Conservation (phyloP, 1,284 basidiomycete species). For the Rhodotorula sp. region DNA sequence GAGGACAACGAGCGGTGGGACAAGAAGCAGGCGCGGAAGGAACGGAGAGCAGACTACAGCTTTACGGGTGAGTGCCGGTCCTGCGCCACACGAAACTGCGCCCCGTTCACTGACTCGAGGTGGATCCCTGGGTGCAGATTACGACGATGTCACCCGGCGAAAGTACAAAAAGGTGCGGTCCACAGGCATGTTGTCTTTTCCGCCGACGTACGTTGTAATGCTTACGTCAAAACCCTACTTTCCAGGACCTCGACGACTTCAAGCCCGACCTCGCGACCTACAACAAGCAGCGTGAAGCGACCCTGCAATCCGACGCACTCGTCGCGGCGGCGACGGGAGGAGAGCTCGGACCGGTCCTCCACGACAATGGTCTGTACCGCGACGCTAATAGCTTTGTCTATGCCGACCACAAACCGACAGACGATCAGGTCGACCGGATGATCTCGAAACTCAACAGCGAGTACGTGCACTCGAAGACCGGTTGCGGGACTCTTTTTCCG, state of each 20-base stretch:
- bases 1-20: constrained; percentile 95
- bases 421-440: constrained; percentile 91
- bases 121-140: constrained; percentile 59
- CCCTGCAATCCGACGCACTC: constrained; percentile 17
- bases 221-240: too few relatives aligned
- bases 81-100: too few relatives aligned
- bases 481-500: too few relatives aligned
- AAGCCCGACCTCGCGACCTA: constrained; percentile 84
- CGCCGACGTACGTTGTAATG: too few relatives aligned
- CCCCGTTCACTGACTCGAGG: background rate
- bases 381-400: constrained; percentile 78
- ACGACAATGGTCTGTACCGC: constrained; percentile 64
- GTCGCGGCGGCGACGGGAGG: constrained; percentile 44
- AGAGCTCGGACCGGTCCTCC: constrained; percentile 51
- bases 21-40: constrained; percentile 73
- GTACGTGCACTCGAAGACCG: constrained; percentile 57
- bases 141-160: constrained; percentile 79
- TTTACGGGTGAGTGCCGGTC: constrained; percentile 61
- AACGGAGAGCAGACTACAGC: constrained; percentile 71
- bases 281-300: constrained; percentile 76
- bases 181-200: background rate
- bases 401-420: constrained; percentile 87
- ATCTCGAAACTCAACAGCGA: constrained; percentile 89
- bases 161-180: constrained; percentile 67
- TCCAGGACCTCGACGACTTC: constrained; percentile 76